Evolutionary conservation across 768 basidiomycete species (phyloP).

Genomic region (Kwoniella dendrophila): DNA sequence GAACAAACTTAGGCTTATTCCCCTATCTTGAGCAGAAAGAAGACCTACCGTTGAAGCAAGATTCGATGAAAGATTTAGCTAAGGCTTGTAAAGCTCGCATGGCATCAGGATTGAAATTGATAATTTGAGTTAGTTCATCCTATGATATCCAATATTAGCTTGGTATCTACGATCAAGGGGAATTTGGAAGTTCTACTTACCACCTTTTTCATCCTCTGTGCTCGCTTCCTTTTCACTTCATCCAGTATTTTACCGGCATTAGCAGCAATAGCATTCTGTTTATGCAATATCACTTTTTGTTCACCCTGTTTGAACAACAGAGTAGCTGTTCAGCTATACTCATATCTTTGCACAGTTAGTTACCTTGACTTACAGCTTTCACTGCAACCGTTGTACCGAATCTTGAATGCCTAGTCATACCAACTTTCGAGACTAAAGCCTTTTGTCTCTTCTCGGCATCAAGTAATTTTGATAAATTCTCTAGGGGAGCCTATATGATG

Average conservation of each 20-base stretch:
- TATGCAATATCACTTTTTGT: constrained; percentile 68
- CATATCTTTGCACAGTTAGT: background rate
- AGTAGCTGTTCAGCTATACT: background rate
- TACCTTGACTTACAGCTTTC: constrained; percentile 58
- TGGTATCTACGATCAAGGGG: background rate
- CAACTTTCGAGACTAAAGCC: constrained; percentile 62
- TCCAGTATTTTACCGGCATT: constrained; percentile 50
- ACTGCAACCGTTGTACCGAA: constrained; percentile 95
- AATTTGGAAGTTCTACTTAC: constrained; percentile 23
- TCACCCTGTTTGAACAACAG: constrained; percentile 47
- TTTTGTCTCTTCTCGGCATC: constrained; percentile 72
- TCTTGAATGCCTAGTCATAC: constrained; percentile 82
- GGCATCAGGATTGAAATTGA: constrained; percentile 54
- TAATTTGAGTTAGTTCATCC: constrained; percentile 41
- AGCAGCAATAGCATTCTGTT: constrained; percentile 74
- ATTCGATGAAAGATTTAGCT: constrained; percentile 73
- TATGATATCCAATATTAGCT: constrained; percentile 1
- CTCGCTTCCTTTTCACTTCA: constrained; percentile 47
- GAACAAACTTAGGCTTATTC: constrained; percentile 16
- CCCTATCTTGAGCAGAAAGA: background rate
- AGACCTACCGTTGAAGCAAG: constrained; percentile 82
- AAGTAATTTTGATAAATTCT: constrained; percentile 70
- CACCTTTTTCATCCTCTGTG: constrained; percentile 32
- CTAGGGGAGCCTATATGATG: constrained; percentile 64
- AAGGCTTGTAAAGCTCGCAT: constrained; percentile 64